Percentiles rank a stretch among this genome's conserved stretches.
Conservation (phyloP, 305 asterid species). For the Ilex paraguariensis region DNA sequence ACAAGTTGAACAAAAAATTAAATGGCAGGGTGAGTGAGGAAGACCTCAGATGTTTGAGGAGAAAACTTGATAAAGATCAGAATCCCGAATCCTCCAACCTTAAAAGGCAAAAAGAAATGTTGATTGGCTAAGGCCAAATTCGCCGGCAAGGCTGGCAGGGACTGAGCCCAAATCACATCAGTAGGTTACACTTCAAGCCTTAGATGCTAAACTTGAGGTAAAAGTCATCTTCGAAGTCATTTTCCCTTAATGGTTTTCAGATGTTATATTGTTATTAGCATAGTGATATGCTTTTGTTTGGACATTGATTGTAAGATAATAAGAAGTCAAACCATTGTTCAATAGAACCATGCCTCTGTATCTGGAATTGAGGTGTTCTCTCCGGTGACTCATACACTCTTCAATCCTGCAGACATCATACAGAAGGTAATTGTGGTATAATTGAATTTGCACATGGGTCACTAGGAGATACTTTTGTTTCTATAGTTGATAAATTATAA, state of each 20-base stretch:
- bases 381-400: slow-evolving; percentile 90
- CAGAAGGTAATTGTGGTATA: slow-evolving; percentile 40
- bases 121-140: slow-evolving; percentile 16
- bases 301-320: slow-evolving; percentile 8
- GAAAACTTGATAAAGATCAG: slow-evolving; percentile 41
- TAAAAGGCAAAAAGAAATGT: slow-evolving; percentile 58
- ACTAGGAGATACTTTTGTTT: too few species aligned
- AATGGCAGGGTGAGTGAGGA: too few species aligned
- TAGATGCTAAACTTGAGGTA: slow-evolving; percentile 68
- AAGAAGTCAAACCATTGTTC: slow-evolving; percentile 8
- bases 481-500: too few species aligned
- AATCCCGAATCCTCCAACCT: slow-evolving; percentile 30
- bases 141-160: too few species aligned
- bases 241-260: too few species aligned
- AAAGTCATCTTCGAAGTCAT: background rate
- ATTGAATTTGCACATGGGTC: too few species aligned
- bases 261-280: too few species aligned
- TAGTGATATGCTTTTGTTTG: background rate
- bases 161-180: too few species aligned
- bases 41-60: too few species aligned
- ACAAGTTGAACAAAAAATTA: too few species aligned
- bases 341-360: slow-evolving; percentile 53
- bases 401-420: slow-evolving; percentile 76
- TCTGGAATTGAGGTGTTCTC: slow-evolving; percentile 69
- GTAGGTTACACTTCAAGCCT: too few species aligned